Evolutionary conservation across 2,329 filamentous ascomycete species (phyloP), one percentile per base, ranked within the genome.

Genomic region (Fusarium robinianum): DNA sequence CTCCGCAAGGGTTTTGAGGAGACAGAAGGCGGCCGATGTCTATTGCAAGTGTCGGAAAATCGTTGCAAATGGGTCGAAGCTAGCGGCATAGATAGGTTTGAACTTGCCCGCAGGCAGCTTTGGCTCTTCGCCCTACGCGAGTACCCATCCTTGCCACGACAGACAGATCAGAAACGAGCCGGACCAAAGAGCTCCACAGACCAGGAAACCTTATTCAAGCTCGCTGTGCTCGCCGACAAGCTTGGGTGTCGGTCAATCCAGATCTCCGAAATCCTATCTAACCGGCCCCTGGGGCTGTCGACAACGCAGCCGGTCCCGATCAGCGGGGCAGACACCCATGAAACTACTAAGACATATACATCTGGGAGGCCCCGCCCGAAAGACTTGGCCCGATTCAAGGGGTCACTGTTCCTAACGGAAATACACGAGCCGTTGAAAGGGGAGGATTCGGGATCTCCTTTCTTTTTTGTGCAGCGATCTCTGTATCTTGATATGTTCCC

Each of bases 101-200:
- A 44, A 18, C 23, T 44, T 16, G 41, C 41, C 23, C 8, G 23
- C 27, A 26, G 41, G 16, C 41, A 44, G 26, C 33, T 44, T 16
- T 44, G 34, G 41, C 33, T 44, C 16, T 44, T 44, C 17, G 41
- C 41, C 23, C 22, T 44, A 29, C 41, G 41, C 15, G 41, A 44
- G n/a, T 44, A 38, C 25, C 41, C 33, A 22, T 29, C 26, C 17
- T 12, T 44, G 30, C 41, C 41, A 11, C 19, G 41, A 22, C 14
- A 43, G 14, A 33, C 5, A 8, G 31, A 16, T 2, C 1, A 22
- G 16, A 43, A 43, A 25, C 26, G 18, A 37, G 41, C 41, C 16
- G 33, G n/a, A 24, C 11, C 41, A 12, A 31, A 32, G 26, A 31
- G 21, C 41, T n/a, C 11, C 16, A 18, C 36, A 3, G 33, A 44